Evolutionary conservation across 208 protist species (phyloP).

Genomic region (Trypanosoma boissoni): DNA sequence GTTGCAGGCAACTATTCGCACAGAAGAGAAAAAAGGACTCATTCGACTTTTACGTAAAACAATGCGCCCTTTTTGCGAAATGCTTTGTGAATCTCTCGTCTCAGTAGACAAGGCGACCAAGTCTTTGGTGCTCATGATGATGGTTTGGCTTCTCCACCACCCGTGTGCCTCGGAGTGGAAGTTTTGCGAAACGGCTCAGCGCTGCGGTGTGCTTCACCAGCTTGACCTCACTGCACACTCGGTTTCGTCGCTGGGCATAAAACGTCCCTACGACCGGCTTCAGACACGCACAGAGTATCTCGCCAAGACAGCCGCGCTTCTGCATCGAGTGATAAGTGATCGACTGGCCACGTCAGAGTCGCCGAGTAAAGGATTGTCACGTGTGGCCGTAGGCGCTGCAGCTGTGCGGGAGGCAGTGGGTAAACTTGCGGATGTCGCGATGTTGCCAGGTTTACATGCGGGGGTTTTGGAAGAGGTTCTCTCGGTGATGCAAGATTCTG

Average conservation of each 20-base stretch:
- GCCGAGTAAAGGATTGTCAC: neutral
- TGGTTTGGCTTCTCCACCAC: conserved; percentile 76
- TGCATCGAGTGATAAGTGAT: conserved; percentile 10
- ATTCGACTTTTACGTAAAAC: conserved; percentile 35
- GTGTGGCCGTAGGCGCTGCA: neutral
- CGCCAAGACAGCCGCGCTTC: neutral
- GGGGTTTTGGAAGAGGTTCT: conserved; percentile 11
- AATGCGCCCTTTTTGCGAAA: conserved; percentile 78
- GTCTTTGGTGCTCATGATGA: conserved; percentile 80
- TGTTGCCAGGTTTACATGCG: conserved; percentile 13
- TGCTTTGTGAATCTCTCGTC: conserved; percentile 67
- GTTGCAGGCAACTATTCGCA: conserved; percentile 54
- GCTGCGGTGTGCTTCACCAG: conserved; percentile 65
- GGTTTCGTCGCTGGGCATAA: neutral
- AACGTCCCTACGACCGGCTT: neutral
- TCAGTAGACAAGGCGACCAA: conserved; percentile 78
- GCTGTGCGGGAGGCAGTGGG: conserved; percentile 9
- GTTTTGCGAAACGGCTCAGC: conserved; percentile 47
- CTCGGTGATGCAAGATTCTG: conserved; percentile 16
- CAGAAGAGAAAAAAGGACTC: conserved; percentile 19
- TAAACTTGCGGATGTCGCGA: conserved; percentile 4
- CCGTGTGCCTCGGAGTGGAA: conserved; percentile 40
- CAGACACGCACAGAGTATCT: conserved; percentile 17
- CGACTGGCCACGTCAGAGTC: neutral
- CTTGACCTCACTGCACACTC: conserved; percentile 28